These are phyloP conservation scores for Xylogone sp. DNA, from an alignment of 2,329 filamentous ascomycete genomes.

Conservation along the genomic window DNA sequence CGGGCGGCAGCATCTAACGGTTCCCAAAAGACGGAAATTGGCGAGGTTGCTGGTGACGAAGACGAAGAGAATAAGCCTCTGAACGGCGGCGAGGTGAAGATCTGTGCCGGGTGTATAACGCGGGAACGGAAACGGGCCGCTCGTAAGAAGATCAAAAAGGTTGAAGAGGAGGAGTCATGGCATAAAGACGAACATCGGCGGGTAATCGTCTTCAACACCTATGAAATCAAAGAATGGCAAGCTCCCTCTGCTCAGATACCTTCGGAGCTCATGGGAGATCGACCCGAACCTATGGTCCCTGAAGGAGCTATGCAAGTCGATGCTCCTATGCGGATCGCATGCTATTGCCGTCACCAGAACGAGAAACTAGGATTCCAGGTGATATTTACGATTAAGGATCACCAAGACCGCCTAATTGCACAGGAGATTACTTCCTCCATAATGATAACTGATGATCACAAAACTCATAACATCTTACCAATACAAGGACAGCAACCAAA, in stretches of 20 bases:
- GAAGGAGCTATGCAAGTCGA: conserved; percentile 72
- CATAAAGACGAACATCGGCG: conserved; percentile 73
- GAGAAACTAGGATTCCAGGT: conserved; percentile 91
- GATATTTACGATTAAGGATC: conserved; percentile 91
- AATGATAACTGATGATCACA: conserved; percentile 98
- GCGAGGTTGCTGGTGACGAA: conserved; percentile 29
- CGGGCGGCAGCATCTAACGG: conserved; percentile 34
- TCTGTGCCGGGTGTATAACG: conserved; percentile 87
- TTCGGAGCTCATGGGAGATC: conserved; percentile 40
- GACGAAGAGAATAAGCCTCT: conserved; percentile 62
- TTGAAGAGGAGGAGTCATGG: conserved; percentile 88
- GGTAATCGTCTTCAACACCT: conserved; percentile 88
- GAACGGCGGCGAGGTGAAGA: conserved; percentile 90
- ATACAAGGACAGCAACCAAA: conserved; percentile 25
- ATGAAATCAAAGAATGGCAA: conserved; percentile 82
- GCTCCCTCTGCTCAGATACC: conserved; percentile 50
- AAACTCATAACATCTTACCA: conserved; percentile 61
- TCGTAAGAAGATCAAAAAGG: conserved; percentile 89
- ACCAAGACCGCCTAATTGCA: conserved; percentile 69
- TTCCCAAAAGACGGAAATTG: conserved; percentile 10
- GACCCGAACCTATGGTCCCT: conserved; percentile 42
- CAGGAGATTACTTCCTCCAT: conserved; percentile 85
- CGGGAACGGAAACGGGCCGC: conserved; percentile 88
- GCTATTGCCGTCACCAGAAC: conserved; percentile 91
- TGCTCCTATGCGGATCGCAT: conserved; percentile 91